Conservation (phyloP, 2,329 filamentous ascomycete species). For the Aspergillus phoenicis region DNA sequence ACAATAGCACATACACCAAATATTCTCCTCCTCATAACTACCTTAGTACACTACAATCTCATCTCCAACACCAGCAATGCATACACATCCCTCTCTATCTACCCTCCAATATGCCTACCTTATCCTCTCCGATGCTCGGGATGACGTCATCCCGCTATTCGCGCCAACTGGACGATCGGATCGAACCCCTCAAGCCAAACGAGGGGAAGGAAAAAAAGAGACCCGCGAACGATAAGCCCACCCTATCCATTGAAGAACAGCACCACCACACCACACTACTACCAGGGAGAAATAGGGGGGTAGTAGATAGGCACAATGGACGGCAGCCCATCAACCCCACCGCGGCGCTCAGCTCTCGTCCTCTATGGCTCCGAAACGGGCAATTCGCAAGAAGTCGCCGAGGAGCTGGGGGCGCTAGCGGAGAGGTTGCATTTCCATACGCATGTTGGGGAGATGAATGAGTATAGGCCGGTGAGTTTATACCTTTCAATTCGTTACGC, state of each 20-base stretch:
- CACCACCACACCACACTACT: conserved; percentile 6
- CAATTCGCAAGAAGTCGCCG: conserved; percentile 87
- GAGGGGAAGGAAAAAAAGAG: not conserved
- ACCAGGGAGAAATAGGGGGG: not conserved
- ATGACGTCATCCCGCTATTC: conserved; percentile 36
- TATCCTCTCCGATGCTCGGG: not conserved
- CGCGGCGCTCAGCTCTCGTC: conserved; percentile 62
- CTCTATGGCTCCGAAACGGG: conserved; percentile 95
- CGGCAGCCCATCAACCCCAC: conserved; percentile 15
- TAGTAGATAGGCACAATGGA: conserved; percentile 24
- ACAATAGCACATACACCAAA: too few relatives aligned
- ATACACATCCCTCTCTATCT: too few relatives aligned
- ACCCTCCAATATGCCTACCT: too few relatives aligned
- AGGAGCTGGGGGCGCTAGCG: conserved; percentile 74
- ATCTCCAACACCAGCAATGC: not conserved
- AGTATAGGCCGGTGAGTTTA: conserved; percentile 65
- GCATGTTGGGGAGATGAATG: conserved; percentile 75
- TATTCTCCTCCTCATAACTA: too few relatives aligned
- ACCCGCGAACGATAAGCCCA: not conserved
- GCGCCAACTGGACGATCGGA: conserved; percentile 11
- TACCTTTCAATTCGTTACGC: too few relatives aligned
- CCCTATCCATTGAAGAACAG: too few relatives aligned
- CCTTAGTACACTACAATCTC: too few relatives aligned
- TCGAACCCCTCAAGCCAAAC: not conserved
- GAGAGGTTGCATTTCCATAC: conserved; percentile 79